Percentiles rank a stretch among this genome's conserved stretches.
Conservation (phyloP, 257 asterid species). For the Solanum piurae region DNA sequence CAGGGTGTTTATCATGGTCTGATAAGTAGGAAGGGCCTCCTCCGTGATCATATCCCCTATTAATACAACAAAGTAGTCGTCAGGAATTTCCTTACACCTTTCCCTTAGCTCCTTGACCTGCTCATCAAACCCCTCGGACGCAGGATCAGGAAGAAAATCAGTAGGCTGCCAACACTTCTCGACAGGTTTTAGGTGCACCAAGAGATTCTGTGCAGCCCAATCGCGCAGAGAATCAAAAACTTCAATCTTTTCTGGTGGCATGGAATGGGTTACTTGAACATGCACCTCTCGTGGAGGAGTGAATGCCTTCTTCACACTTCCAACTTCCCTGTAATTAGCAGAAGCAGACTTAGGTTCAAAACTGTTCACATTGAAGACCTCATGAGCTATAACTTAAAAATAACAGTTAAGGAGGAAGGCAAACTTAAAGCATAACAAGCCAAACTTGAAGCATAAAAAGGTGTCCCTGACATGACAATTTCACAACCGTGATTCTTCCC, state of each 20-base stretch:
- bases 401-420: neutral
- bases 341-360: neutral
- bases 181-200: constrained; percentile 55
- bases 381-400: neutral
- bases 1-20: constrained; percentile 75
- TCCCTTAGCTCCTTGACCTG: constrained; percentile 64
- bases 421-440: neutral
- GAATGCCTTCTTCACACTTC: constrained; percentile 33
- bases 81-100: constrained; percentile 59
- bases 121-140: constrained; percentile 64
- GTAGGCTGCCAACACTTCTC: constrained; percentile 69
- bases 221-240: constrained; percentile 41
- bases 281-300: constrained; percentile 59
- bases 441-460: neutral
- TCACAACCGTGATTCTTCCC: neutral
- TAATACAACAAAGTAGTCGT: constrained; percentile 55
- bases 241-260: constrained; percentile 61
- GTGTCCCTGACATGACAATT: neutral
- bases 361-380: neutral
- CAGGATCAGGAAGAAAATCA: constrained; percentile 64
- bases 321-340: constrained; percentile 26
- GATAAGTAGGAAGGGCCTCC: constrained; percentile 81
- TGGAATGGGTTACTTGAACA: constrained; percentile 56
- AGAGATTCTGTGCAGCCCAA: constrained; percentile 51
- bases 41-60: constrained; percentile 75